These are phyloP conservation scores for Kalanchoe fedtschenkoi DNA, from an alignment of 164 flowering plant genomes.

Conservation along the genomic window DNA sequence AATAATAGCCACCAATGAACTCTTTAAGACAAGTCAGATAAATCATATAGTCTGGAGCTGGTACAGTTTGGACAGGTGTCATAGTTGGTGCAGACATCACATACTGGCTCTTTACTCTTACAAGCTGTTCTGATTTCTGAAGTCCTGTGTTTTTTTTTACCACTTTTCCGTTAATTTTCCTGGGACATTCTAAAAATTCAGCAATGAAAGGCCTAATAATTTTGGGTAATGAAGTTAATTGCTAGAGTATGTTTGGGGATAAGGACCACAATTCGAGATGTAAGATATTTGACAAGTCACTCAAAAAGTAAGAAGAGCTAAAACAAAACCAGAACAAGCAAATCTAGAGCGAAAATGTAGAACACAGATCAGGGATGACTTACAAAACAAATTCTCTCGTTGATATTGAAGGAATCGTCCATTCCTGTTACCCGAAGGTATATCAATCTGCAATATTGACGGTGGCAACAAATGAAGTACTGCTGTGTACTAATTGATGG, in stretches of 20 bases:
- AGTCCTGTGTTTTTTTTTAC: neutral
- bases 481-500: neutral
- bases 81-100: too few relatives aligned
- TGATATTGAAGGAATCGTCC: constrained; percentile 82
- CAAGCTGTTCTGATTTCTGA: neutral
- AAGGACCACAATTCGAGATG: neutral
- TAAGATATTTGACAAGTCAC: neutral
- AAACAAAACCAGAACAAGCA: neutral
- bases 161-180: neutral
- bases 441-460: constrained; percentile 44
- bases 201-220: too few relatives aligned
- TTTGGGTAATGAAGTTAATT: neutral
- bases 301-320: neutral
- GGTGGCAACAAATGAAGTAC: neutral
- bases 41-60: too few relatives aligned
- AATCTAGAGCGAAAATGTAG: too few relatives aligned
- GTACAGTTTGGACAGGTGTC: too few relatives aligned
- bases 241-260: neutral
- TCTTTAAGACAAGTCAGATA: too few relatives aligned
- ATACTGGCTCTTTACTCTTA: neutral
- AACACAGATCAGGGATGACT: constrained; percentile 18
- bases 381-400: constrained; percentile 77
- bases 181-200: neutral
- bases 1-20: too few relatives aligned
- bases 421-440: constrained; percentile 90